Base-by-base conservation (phyloP, 495 filamentous ascomycete species). In the Corynascus novoguineensis region DNA sequence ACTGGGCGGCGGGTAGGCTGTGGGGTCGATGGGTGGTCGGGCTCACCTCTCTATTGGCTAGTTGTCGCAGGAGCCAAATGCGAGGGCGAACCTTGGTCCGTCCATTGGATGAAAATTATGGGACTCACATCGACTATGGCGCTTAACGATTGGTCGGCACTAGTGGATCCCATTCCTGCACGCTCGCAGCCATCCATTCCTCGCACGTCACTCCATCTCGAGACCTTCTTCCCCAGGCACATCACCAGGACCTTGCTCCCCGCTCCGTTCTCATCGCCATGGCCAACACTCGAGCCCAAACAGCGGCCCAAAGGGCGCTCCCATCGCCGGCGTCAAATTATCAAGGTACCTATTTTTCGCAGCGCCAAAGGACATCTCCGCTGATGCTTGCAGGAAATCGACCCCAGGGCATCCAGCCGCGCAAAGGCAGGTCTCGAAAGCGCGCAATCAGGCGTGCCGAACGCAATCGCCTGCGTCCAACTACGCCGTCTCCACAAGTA, bases 261-360 rank as follows among this genome's bases (percentile, higher is more conserved):
- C n/a, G n/a, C n/a, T n/a, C n/a, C n/a, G n/a, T n/a, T n/a, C n/a
- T n/a, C n/a, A n/a, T n/a, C n/a, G n/a, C n/a, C 50, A 61, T 61
- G 59, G 54, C 59, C 59, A 41, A 46, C 54, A 61, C 59, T 58
- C 49, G 42, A 61, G 55, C 59, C 29, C 49, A n/a, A n/a, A n/a
- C n/a, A n/a, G n/a, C n/a, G n/a, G n/a, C n/a, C n/a, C n/a, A n/a
- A n/a, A n/a, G n/a, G n/a, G n/a, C 53, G 53, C 59, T 57, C 29
- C 59, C 31, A 52, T 61, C 42, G 28, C 54, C n/a, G n/a, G n/a
- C n/a, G n/a, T n/a, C n/a, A n/a, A n/a, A n/a, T n/a, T n/a, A n/a
- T n/a, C n/a, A n/a, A n/a, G n/a, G n/a, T n/a, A n/a, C 54, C 40
- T 61, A 40, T 55, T 57, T 50, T 58, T 55, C 28, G 60, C 60